Conservation (phyloP, 306 rosid species). For the Hippophae tibetana region DNA sequence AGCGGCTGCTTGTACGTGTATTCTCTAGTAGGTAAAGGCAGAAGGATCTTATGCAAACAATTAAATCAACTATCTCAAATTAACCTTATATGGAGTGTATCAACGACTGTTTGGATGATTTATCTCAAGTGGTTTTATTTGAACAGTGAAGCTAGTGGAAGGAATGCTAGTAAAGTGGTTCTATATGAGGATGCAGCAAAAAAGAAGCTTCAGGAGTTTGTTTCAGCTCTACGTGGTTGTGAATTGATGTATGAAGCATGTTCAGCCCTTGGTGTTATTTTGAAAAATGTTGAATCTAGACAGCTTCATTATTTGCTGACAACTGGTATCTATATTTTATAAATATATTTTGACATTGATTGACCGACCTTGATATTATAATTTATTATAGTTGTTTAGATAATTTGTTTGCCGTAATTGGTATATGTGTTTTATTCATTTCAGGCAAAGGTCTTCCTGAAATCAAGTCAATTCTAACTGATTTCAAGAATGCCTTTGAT, state of each 20-base stretch:
- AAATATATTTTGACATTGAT: slow-evolving; percentile 15
- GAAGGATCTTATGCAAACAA: slow-evolving; percentile 12
- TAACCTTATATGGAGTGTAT: slow-evolving; percentile 2
- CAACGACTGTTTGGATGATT: slow-evolving; percentile 10
- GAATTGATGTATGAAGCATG: slow-evolving; percentile 72
- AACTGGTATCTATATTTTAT: slow-evolving; percentile 41
- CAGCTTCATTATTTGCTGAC: slow-evolving; percentile 64
- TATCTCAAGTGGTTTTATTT: slow-evolving; percentile 20
- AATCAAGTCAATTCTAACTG: slow-evolving; percentile 39
- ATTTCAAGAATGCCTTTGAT: slow-evolving; percentile 88
- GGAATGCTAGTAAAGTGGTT: slow-evolving; percentile 77
- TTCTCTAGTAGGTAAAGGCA: slow-evolving; percentile 55
- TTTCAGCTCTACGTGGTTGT: slow-evolving; percentile 75
- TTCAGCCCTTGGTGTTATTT: slow-evolving; percentile 48
- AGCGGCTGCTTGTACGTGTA: slow-evolving; percentile 77
- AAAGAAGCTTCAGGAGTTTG: slow-evolving; percentile 72
- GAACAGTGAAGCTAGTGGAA: slow-evolving; percentile 72
- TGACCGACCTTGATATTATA: slow-evolving; percentile 1
- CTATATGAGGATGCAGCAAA: slow-evolving; percentile 87
- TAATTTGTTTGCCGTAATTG: background rate
- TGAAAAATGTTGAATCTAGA: slow-evolving; percentile 50
- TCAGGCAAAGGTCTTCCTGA: slow-evolving; percentile 72
- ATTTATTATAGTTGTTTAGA: background rate
- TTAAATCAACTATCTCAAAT: background rate
- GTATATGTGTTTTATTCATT: slow-evolving; percentile 14